Evolutionary conservation across 306 rosid genomes (phyloP).

Genomic region (Quercus rubra): DNA sequence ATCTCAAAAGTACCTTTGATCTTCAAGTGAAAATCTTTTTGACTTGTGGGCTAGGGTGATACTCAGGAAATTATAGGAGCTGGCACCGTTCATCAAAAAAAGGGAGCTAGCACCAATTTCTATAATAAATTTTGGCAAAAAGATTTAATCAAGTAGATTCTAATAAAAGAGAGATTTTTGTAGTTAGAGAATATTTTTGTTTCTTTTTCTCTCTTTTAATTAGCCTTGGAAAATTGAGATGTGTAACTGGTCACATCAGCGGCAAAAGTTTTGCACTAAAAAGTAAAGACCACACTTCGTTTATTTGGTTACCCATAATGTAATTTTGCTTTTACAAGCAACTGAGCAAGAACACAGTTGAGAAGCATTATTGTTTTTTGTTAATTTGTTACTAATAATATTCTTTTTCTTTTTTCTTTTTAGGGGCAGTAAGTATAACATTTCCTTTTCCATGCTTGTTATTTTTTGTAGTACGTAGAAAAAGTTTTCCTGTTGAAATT

Average conservation of each 20-base stretch:
- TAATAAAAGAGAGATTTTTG: not conserved
- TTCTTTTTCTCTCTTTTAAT: not conserved
- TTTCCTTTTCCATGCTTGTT: too few species aligned
- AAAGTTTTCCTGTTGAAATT: too few species aligned
- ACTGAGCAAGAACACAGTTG: too few species aligned
- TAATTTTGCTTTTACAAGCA: too few species aligned
- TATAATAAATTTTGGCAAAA: not conserved
- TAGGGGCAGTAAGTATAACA: too few species aligned
- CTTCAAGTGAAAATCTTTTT: not conserved
- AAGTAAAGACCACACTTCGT: not conserved
- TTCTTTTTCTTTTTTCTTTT: not conserved
- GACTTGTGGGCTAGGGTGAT: not conserved
- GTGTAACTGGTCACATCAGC: not conserved
- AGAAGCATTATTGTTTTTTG: too few species aligned
- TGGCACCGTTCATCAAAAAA: too few species aligned
- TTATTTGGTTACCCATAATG: not conserved
- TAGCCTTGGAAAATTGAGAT: not conserved
- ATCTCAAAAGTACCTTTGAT: not conserved
- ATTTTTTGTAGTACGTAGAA: too few species aligned
- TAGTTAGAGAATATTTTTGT: not conserved
- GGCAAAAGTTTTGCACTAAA: not conserved
- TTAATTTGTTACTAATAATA: too few species aligned
- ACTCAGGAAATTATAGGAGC: not conserved
- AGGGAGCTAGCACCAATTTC: not conserved
- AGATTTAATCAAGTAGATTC: too few species aligned